Conservation (phyloP, 257 asterid genomes). For the Dorcoceras hygrometricum region DNA sequence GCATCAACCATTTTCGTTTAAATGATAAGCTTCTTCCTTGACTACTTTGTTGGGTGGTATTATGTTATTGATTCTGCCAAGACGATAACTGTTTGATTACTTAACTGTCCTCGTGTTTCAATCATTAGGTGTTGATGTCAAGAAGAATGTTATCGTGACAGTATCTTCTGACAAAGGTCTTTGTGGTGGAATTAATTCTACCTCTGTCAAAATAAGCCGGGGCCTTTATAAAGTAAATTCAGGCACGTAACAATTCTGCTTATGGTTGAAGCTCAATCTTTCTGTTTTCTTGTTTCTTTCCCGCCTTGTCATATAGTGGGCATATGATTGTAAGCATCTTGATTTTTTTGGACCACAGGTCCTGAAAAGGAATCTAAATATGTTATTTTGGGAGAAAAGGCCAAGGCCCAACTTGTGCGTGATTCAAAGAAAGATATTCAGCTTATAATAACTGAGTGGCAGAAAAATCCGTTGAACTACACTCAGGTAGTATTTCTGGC, state of each 20-base stretch:
- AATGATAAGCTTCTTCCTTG: background rate
- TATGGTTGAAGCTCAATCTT: slow-evolving; percentile 1
- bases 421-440: slow-evolving; percentile 69
- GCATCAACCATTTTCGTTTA: background rate
- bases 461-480: slow-evolving; percentile 88
- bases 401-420: slow-evolving; percentile 87
- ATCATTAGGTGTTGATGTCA: slow-evolving; percentile 80
- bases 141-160: slow-evolving; percentile 80
- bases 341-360: slow-evolving; percentile 45
- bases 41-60: slow-evolving; percentile 33
- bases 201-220: slow-evolving; percentile 89
- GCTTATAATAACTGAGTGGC: slow-evolving; percentile 73
- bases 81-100: slow-evolving; percentile 32
- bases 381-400: slow-evolving; percentile 95
- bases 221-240: slow-evolving; percentile 62
- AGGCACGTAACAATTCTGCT: slow-evolving; percentile 38
- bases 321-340: background rate
- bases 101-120: slow-evolving; percentile 15
- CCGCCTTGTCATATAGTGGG: slow-evolving; percentile 7
- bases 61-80: slow-evolving; percentile 35
- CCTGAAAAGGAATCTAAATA: slow-evolving; percentile 78
- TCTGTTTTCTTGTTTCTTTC: slow-evolving; percentile 12
- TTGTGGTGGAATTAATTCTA: slow-evolving; percentile 97
- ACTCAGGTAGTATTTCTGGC: slow-evolving; percentile 64
- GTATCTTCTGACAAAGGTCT: slow-evolving; percentile 96